Evolutionary conservation across 495 filamentous ascomycete species (phyloP).

Genomic region (Neurospora sp.): DNA sequence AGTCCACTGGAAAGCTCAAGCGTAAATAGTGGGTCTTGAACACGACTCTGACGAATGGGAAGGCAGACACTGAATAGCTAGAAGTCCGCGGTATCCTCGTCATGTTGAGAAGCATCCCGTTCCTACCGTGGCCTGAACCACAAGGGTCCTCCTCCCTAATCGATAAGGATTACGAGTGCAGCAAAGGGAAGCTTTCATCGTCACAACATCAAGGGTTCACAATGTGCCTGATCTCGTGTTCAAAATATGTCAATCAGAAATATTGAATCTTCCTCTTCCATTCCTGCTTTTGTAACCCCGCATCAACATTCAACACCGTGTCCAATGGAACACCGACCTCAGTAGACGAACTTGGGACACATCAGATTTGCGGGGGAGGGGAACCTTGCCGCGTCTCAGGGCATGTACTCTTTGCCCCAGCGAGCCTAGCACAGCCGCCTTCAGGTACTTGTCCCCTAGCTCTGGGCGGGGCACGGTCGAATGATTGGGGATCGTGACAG

Average conservation of each 20-base stretch:
- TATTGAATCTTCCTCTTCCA: not conserved
- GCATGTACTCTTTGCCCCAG: not conserved
- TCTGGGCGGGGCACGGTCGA: not conserved
- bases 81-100: not conserved
- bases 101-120: not conserved
- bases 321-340: not conserved
- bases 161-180: not conserved
- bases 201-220: not conserved
- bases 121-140: not conserved
- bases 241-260: not conserved
- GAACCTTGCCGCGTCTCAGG: not conserved
- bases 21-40: not conserved
- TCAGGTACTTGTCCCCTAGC: not conserved
- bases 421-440: not conserved
- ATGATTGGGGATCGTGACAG: slow-evolving; percentile 1
- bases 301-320: not conserved
- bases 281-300: not conserved
- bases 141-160: not conserved
- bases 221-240: not conserved
- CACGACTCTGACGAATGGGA: not conserved
- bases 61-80: not conserved
- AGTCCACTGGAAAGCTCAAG: not conserved
- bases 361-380: not conserved
- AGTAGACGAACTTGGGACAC: not conserved
- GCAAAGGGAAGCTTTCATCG: not conserved